Conservation (phyloP, 2,329 filamentous ascomycete genomes). For the Pseudocercospora ulei region DNA sequence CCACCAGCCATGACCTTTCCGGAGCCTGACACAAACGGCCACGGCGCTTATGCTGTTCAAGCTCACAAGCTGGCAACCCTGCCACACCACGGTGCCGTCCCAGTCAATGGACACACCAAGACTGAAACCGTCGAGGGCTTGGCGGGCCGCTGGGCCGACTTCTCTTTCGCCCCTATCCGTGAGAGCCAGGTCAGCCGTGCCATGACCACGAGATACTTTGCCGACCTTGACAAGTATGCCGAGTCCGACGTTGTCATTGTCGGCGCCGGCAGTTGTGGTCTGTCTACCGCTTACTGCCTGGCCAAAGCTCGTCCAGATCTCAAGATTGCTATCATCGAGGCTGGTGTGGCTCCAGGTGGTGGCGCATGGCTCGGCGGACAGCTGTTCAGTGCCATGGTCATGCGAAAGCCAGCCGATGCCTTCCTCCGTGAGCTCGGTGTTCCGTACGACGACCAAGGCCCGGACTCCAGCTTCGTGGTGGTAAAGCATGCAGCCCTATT, state of each 20-base stretch:
- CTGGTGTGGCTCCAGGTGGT: constrained; percentile 74
- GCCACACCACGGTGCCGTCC: constrained; percentile 32
- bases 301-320: constrained; percentile 76
- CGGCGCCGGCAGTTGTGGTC: constrained; percentile 78
- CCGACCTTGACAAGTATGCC: constrained; percentile 77
- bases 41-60: constrained; percentile 39
- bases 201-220: constrained; percentile 89
- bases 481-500: constrained; percentile 92
- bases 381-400: constrained; percentile 90
- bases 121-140: constrained; percentile 53
- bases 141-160: constrained; percentile 67
- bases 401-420: constrained; percentile 81
- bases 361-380: constrained; percentile 90
- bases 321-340: constrained; percentile 84
- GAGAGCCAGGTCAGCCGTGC: constrained; percentile 82
- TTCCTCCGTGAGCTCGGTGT: constrained; percentile 76
- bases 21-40: constrained; percentile 35
- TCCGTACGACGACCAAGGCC: constrained; percentile 74
- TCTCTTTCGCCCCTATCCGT: constrained; percentile 76
- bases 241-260: constrained; percentile 92
- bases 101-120: constrained; percentile 35
- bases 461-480: constrained; percentile 59
- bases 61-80: constrained; percentile 42
- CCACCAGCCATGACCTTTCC: constrained; percentile 59
- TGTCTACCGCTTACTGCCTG: constrained; percentile 74